These are phyloP conservation scores for Basidioascus undulatus DNA, from an alignment of 768 basidiomycete genomes.

Conservation along the genomic window DNA sequence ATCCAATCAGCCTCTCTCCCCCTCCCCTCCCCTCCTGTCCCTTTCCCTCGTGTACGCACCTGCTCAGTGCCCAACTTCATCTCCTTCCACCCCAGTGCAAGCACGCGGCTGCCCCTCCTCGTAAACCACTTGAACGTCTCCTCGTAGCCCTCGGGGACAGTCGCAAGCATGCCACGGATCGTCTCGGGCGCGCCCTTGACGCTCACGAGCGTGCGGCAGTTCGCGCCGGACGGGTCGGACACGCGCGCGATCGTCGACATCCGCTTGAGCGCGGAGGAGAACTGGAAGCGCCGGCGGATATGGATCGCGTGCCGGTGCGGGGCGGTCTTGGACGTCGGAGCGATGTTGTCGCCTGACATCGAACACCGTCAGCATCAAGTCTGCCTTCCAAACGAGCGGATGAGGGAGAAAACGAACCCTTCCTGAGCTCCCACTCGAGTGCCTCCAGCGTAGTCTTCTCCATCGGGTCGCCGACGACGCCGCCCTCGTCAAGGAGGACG, in stretches of 20 bases:
- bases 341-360: slow-evolving; percentile 35
- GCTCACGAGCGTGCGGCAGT: slow-evolving; percentile 20
- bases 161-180: slow-evolving; percentile 58
- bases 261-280: slow-evolving; percentile 87
- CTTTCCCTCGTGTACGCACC: slow-evolving; percentile 24
- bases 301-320: slow-evolving; percentile 26
- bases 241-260: slow-evolving; percentile 65
- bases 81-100: slow-evolving; percentile 74
- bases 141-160: slow-evolving; percentile 59
- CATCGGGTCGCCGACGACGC: slow-evolving; percentile 93
- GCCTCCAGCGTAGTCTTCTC: slow-evolving; percentile 87
- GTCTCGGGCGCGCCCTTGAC: slow-evolving; percentile 98
- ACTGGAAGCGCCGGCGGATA: slow-evolving; percentile 84
- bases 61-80: slow-evolving; percentile 43
- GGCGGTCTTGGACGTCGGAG: slow-evolving; percentile 29
- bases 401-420: slow-evolving; percentile 22
- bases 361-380: slow-evolving; percentile 2
- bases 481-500: slow-evolving; percentile 79
- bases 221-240: slow-evolving; percentile 8
- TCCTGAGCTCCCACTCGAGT: slow-evolving; percentile 55
- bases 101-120: slow-evolving; percentile 70
- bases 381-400: not conserved
- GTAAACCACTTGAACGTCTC: slow-evolving; percentile 90
- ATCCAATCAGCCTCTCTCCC: too few species aligned
- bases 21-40: too few species aligned